Evolutionary conservation across 495 filamentous ascomycete genomes (phyloP), one percentile per base, ranked within the genome.

Genomic region (Tuber umbilicatum): DNA sequence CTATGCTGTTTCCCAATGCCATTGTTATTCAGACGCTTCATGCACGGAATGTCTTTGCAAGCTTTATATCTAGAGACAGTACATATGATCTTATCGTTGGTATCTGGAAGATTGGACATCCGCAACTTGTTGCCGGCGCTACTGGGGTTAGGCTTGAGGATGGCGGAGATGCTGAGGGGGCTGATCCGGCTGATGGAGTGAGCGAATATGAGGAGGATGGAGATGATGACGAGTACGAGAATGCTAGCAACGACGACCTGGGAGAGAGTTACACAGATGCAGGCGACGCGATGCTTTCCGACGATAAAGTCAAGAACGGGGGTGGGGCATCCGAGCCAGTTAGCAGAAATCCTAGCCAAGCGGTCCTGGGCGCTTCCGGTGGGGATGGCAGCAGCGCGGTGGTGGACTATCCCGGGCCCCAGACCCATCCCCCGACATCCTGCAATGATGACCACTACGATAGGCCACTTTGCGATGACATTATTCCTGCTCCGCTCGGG

Each of bases 31-130:
- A 96, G 69, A 99, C 95, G 0, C 85, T 97, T 38, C 95, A 99
- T 82, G 93, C 96, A 27, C 92, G 94, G 70, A 94, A 98, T 80
- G 89, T 95, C 7, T 98, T 99, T 83, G 93, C 96, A 45, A 97
- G 94, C 85, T 90, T 99, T 74, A 89, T 97, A 23, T 94, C 92
- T 79, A 89, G 95, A 78, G 95, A 99, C 84, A 92, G 94, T 5
- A 98, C 95, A 0, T 99, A 98, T 83, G 95, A 98, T 81, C 86
- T 99, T 37, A 91, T 99, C 83, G 91, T 98, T 81, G 94, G 94
- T 70, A 97, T 99, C 73, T 99, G 95, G 95, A 97, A 97, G 81
- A 90, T 97, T 60, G 94, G 92, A 43, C 95, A 98, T 81, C 94
- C 96, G 10, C 90, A 91, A 76, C 83, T 99, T 27, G 91, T 94